Base-by-base conservation (phyloP, 2,329 filamentous ascomycete genomes). In the Byssochlamys sp. region DNA sequence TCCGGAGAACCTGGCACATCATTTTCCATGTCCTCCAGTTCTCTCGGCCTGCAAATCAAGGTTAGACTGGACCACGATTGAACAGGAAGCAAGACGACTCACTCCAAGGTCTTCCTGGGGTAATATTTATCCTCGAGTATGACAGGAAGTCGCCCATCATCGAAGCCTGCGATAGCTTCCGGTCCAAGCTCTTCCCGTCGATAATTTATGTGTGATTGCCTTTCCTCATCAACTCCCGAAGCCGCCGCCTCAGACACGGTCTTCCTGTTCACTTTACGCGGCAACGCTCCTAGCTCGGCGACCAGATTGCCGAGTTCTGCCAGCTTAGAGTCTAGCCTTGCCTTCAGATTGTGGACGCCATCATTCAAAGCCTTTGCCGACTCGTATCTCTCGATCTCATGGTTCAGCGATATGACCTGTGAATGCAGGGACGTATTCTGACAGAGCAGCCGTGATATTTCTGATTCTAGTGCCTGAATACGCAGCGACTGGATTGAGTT, bases 401-500 rank as follows among this genome's bases (percentile, higher is more conserved):
- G 78, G 52, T 81, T 78, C n/a, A 84, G 72, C 26, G 77, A 77
- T 55, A 85, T 78, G 7, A 83, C 76, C 63, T 83, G 78, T 68
- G 85, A 81, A 55, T 82, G 77, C 7, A 87, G 74, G 2, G 79
- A 75, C 24, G 85, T 73, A 62, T 86, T 86, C 59, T 86, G 83
- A 28, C 80, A 75, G 48, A 85, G 75, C 9, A 87, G 74, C 54
- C 82, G 78, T 45, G 81, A 80, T 45, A 82, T 77, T 65, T 87
- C 84, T n/a, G 78, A 76, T 67, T 87, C 84, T 54, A 87, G 77
- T 57, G 76, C 80, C 58, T 84, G 82, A 59, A 87, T 86, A 53
- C 83, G 82, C 49, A 85, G 75, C 3, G 82, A 85, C 68, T 87
- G 84, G 57, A 78, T 79, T 5, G 84, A 86, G 66, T 87, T 86